phyloP scores from a whole-genome alignment of 169 alveolate genomes.

The Ichthyophthirius multifiliis region DNA sequence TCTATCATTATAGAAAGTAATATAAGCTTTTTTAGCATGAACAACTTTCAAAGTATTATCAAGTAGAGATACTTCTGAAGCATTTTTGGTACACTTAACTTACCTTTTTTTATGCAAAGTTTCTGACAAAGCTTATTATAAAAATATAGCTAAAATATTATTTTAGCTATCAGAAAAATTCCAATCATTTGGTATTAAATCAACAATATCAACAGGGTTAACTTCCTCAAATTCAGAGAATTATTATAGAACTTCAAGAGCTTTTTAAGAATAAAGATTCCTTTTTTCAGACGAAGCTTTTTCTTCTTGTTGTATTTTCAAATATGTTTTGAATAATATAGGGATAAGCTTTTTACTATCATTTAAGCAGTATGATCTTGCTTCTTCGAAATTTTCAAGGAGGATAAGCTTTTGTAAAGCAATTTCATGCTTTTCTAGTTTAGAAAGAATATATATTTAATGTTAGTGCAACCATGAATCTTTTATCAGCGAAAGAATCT shows the following conservation, averaged over 20 bases:
- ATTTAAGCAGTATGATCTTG: background rate
- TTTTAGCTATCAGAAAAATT: background rate
- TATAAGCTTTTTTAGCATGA: background rate
- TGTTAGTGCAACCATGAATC: background rate
- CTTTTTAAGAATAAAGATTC: background rate
- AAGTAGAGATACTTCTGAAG: background rate
- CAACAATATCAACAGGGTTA: background rate
- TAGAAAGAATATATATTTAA: background rate
- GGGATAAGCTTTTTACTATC: background rate
- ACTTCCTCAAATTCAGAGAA: background rate
- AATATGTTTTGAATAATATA: background rate
- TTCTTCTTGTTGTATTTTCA: background rate
- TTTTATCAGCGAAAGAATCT: background rate
- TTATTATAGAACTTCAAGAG: background rate
- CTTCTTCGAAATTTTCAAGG: background rate
- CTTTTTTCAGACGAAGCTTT: background rate
- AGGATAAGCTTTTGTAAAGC: background rate
- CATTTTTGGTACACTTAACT: background rate
- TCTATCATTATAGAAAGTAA: background rate
- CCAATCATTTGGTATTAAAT: conserved; percentile 1
- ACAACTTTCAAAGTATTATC: background rate
- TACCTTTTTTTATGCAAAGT: background rate
- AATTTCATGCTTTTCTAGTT: background rate
- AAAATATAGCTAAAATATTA: background rate
- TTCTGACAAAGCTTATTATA: background rate